Base-by-base conservation (phyloP, 257 asterid species). In the Solanum piurae region DNA sequence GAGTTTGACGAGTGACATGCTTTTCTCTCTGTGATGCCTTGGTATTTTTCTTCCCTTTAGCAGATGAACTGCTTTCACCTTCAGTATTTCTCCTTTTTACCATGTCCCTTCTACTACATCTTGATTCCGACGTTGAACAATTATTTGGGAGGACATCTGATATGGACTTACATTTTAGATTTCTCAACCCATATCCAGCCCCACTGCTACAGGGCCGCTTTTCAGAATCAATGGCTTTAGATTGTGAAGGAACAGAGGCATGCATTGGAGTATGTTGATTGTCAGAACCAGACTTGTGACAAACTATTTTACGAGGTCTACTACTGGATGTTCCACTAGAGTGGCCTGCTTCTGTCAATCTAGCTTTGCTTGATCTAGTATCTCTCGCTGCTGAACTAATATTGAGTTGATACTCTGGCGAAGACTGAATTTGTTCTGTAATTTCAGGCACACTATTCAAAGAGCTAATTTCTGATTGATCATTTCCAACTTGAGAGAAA, bases 51-150 rank as follows among this genome's bases (percentile, higher is more conserved):
- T 91, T 92, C 83, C 91, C 96, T 87, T 88, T 77, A 69, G 40
- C 68, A 83, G 95, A 89, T 12, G 87, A 89, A 87, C 94, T 92
- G 86, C 91, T 93, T 89, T 92, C 97, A 74, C 93, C 92, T 89
- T 89, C 97, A 3, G 92, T 87, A 76, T 87, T 89, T 89, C 92
- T 91, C 87, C 88, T 94, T 89, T 86, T 94, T 79, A 89, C 55
- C 46, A 87, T 40, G 71, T 86, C 92, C 89, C 88, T 92, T 79
- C 83, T 75, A 31, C 31, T 74, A 82, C 89, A 83, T 49, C 90
- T 92, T 20, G 95, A 76, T 83, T 93, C 91, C 20, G 86, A 89
- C 11, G 88, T 62, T 16, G 94, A 86, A 87, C 91, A 87, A 80
- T 90, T 89, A 82, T 89, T 86, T 62, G 92, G 91, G 84, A 92